These are phyloP conservation scores for Backusella sp. DNA, from an alignment of 192 early-diverging fungal species.

Conservation along the genomic window DNA sequence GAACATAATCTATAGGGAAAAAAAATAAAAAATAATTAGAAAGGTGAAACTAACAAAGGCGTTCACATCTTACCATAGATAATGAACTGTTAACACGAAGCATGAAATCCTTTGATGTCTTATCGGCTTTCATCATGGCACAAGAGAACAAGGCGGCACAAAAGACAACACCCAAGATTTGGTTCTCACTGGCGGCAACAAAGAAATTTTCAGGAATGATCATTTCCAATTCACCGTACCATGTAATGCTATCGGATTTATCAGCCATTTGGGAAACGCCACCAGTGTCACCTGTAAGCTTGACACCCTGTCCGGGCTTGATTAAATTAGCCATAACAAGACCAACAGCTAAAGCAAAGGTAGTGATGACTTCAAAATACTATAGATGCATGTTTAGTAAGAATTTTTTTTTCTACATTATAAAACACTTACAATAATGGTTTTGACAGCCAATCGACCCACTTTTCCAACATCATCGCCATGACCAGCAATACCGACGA, in stretches of 20 bases:
- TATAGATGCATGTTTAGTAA: background rate
- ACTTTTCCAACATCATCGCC: constrained; percentile 58
- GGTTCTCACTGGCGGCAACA: constrained; percentile 35
- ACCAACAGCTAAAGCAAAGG: constrained; percentile 64
- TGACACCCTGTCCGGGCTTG: constrained; percentile 60
- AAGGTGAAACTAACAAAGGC: background rate
- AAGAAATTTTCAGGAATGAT: constrained; percentile 65
- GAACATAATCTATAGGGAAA: constrained; percentile 51
- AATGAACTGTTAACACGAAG: constrained; percentile 54
- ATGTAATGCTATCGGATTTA: constrained; percentile 41
- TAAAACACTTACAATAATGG: constrained; percentile 44
- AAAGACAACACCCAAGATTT: constrained; percentile 58
- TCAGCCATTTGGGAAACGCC: constrained; percentile 14
- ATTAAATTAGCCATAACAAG: constrained; percentile 60
- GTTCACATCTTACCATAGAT: constrained; percentile 19
- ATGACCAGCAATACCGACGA: constrained; percentile 75
- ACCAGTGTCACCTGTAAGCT: constrained; percentile 18
- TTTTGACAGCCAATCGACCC: constrained; percentile 64
- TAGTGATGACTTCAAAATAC: constrained; percentile 68
- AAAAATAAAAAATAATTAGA: background rate
- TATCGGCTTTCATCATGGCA: constrained; percentile 47
- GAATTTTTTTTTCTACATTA: background rate
- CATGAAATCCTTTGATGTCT: constrained; percentile 45
- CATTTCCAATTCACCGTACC: constrained; percentile 52
- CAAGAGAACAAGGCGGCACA: constrained; percentile 65